A percentile compares a stretch with the other conserved stretches of the same genome.
Conservation (phyloP, 306 rosid genomes). For the Quercus parvula region DNA sequence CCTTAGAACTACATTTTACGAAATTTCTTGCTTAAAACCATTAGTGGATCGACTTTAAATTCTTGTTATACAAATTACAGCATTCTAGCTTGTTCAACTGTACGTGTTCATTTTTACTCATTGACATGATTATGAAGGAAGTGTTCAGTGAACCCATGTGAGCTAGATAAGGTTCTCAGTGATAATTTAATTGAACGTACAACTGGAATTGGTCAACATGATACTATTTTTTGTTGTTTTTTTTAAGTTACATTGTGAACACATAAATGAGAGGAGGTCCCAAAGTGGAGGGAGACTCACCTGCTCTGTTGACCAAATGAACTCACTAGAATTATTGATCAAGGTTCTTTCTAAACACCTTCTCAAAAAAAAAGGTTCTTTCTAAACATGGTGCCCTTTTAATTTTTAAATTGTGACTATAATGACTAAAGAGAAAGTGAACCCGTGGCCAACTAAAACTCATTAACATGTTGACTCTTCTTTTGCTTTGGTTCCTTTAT, state of each 20-base stretch:
- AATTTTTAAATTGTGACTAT: neutral
- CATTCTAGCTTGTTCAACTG: neutral
- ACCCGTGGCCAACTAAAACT: neutral
- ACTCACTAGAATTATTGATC: constrained; percentile 7
- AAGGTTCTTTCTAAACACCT: neutral
- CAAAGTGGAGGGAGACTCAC: constrained; percentile 30
- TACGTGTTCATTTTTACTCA: neutral
- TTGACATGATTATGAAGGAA: neutral
- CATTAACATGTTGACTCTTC: too few species aligned
- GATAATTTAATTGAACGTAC: neutral
- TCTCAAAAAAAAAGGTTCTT: neutral
- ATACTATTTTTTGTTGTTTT: too few species aligned
- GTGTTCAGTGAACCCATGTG: neutral
- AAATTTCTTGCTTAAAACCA: neutral
- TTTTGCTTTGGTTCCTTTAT: neutral
- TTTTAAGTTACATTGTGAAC: neutral
- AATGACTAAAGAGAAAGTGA: neutral
- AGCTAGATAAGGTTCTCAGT: neutral
- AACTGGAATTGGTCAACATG: too few species aligned
- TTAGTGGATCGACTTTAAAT: neutral
- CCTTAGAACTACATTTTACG: neutral
- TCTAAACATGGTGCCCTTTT: neutral
- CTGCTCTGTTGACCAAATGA: constrained; percentile 42
- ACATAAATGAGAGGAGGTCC: neutral
- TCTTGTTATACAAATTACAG: neutral